These are phyloP conservation scores for Tricholoma flavovirens DNA, from an alignment of 768 basidiomycete species.

Conservation along the genomic window DNA sequence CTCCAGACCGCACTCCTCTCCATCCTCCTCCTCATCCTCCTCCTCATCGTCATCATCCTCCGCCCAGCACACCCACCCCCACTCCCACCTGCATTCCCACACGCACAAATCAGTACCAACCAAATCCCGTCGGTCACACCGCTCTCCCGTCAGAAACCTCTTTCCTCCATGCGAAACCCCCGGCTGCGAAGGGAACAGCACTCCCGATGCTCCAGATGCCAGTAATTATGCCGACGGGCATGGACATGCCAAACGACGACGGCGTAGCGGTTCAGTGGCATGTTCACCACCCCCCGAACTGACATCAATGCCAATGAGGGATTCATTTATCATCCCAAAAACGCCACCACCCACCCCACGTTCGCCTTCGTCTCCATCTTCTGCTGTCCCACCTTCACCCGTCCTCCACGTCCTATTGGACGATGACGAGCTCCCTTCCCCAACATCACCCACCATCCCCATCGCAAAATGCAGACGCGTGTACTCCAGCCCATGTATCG, in stretches of 20 bases:
- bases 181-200: neutral
- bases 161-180: neutral
- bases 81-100: neutral
- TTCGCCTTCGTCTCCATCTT: no score
- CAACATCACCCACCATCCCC: neutral
- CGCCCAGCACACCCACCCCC: neutral
- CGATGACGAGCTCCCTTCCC: neutral
- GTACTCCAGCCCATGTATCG: neutral
- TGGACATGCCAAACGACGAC: neutral
- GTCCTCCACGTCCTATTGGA: neutral
- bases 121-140: neutral
- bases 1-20: conserved; percentile 5
- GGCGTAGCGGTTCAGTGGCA: neutral
- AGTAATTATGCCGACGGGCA: neutral
- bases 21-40: neutral
- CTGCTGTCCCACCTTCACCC: neutral
- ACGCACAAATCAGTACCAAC: neutral
- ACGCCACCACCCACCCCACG: neutral
- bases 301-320: neutral
- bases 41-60: neutral
- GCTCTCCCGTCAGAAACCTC: neutral
- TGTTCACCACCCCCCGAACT: neutral
- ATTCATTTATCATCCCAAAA: neutral
- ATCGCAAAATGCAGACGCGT: neutral
- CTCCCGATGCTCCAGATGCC: neutral